Base-by-base conservation (phyloP, 2,329 filamentous ascomycete species). In the Septoria linicola region DNA sequence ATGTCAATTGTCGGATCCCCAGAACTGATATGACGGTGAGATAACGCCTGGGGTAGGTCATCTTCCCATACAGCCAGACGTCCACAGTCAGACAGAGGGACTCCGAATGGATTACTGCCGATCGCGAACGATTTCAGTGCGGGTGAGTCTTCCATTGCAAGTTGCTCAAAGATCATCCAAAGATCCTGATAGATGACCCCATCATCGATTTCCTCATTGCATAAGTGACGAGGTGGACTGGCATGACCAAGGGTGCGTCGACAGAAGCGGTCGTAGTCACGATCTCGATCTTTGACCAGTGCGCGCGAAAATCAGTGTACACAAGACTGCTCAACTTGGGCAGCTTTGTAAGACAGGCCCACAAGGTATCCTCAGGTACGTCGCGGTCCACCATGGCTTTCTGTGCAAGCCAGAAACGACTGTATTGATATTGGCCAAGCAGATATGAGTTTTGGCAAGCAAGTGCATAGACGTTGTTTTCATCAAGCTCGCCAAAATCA, bases 341-440 rank as follows among this genome's bases (percentile, higher is more conserved):
- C 5, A 40, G n/a, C 6, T 20, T 8, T 3, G 10, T 40, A 5
- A 40, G 17, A 19, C 16, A 19, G 5, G 8, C 8, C 3, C 6
- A 8, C 16, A 40, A 13, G 10, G 19, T 13, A 16, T 19, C 20
- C 19, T n/a, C 6, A 5, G 16, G 16, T 16, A 8, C 6, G n/a
- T 19, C 10, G 17, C 20, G 16, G 6, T 40, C 36, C 10, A 19
- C 17, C 36, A 40, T 40, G 16, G 16, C 20, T n/a, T 40, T 40
- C 36, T 40, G 36, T 40, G 36, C 36, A n/a, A 40, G 3, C 36
- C 36, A 8, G 17, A 40, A 40, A 6, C 36, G 36, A 40, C 10
- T 23, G 20, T 40, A 40, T 40, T 40, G 36, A 14, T 40, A 16
- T 11, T n/a, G 16, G 36, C 36, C 36, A 14, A 16, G 36, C 8